These are phyloP conservation scores for Starmerella etchellsii DNA, from an alignment of 805 yeast genomes.

Conservation along the genomic window DNA sequence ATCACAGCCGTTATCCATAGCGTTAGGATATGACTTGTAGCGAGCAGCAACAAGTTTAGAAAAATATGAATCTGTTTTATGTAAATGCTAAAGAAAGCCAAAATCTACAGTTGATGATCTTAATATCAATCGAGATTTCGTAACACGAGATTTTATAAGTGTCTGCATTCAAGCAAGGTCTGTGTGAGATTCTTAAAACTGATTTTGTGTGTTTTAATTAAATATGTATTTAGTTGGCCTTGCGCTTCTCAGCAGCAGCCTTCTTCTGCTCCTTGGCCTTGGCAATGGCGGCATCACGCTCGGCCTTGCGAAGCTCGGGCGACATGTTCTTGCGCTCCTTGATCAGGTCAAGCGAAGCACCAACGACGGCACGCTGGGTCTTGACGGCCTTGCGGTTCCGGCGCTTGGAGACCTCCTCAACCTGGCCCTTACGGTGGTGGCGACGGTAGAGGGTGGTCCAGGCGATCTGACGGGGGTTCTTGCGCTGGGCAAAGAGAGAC, in stretches of 20 bases:
- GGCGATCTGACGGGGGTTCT: conserved; percentile 99
- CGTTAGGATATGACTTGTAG: too few species aligned
- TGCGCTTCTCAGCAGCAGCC: conserved; percentile 87
- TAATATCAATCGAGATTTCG: too few species aligned
- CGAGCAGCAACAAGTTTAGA: too few species aligned
- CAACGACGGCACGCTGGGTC: conserved; percentile 98
- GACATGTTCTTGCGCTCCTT: conserved; percentile 92
- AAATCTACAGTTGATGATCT: too few species aligned
- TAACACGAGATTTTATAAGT: too few species aligned
- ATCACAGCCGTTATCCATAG: too few species aligned
- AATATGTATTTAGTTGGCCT: conserved; percentile 32
- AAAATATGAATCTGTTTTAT: too few species aligned
- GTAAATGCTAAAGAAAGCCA: too few species aligned
- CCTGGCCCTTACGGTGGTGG: conserved; percentile 99
- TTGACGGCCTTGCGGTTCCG: conserved; percentile 95
- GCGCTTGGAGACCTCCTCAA: conserved; percentile 97
- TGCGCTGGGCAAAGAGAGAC: conserved; percentile 97
- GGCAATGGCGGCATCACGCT: conserved; percentile 79
- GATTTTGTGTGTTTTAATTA: conserved; percentile 1
- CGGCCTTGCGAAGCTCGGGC: conserved; percentile 97
- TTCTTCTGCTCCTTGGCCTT: conserved; percentile 43
- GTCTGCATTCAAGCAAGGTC: too few species aligned
- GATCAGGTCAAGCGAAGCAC: conserved; percentile 97
- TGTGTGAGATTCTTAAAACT: background rate
- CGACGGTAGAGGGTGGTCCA: conserved; percentile 99